Base-by-base conservation (phyloP, 768 basidiomycete genomes). In the Coprinellus micaceus region DNA sequence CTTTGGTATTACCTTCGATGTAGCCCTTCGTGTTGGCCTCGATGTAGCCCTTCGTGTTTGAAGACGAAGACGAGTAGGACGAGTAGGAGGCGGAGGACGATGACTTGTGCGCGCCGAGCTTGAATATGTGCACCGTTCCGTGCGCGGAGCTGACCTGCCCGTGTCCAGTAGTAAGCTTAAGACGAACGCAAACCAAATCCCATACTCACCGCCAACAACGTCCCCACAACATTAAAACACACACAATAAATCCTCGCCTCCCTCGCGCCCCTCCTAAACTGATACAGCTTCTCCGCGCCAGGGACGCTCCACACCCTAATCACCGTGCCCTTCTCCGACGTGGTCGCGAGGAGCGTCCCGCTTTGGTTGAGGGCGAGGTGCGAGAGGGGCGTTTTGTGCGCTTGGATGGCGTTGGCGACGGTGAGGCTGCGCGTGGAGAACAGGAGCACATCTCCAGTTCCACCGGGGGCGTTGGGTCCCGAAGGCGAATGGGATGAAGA, bases 51-150 rank as follows among this genome's bases (percentile, higher is more conserved):
- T 22, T 29, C 43, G 50, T 54, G n/a, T 51, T 62, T 21, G 61
- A 51, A 41, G 61, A 28, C 47, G 63, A 53, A 15, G 36, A 52
- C 21, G 55, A 24, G 12, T 36, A n/a, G n/a, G n/a, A n/a, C n/a
- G n/a, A n/a, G n/a, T n/a, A n/a, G n/a, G n/a, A n/a, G n/a, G n/a
- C 58, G 26, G 53, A 40, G 25, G 49, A 44, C 53, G 53, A 3
- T 59, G 53, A 13, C 30, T 52, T 11, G 44, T 28, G 26, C 47
- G 62, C 28, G 3, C 84, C 85, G 4, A 98, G 78, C 72, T 92
- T 93, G 77, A 96, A 99, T 36, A 99, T 88, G 70, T 99, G 97
- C 13, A 99, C 94, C 12, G 96, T 98, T 60, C 93, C 95, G 58
- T 93, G 91, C 51, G 92, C 95, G 10, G n/a, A n/a, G n/a, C n/a